Percentiles rank a stretch among this genome's conserved stretches.
Conservation (phyloP, 179 eudicot genomes). For the Camellia oleifera region DNA sequence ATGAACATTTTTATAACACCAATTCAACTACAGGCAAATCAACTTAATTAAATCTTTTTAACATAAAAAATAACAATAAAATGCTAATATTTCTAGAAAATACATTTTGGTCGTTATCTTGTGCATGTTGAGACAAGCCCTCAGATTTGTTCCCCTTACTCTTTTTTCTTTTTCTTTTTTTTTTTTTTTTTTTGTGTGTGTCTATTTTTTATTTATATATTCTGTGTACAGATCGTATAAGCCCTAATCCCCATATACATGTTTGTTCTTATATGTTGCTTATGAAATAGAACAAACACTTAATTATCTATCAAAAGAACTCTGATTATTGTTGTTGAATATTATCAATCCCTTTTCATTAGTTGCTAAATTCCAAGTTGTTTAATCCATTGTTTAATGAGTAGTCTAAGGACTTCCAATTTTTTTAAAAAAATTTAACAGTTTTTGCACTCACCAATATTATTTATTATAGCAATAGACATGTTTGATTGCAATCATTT, state of each 20-base stretch:
- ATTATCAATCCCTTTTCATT: background rate
- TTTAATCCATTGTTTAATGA: background rate
- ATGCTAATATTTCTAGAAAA: background rate
- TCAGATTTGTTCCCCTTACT: background rate
- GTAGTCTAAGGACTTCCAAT: no score
- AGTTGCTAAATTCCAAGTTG: conserved; percentile 1
- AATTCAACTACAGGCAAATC: background rate
- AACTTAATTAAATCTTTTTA: background rate
- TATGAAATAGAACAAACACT: background rate
- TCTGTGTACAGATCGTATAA: background rate
- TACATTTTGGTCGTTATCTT: conserved; percentile 2
- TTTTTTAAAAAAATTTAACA: background rate
- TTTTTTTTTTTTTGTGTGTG: no score
- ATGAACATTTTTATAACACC: background rate
- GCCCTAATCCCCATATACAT: background rate
- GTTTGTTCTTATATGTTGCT: background rate
- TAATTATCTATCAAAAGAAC: background rate
- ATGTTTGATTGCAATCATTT: conserved; percentile 16
- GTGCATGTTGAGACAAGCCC: conserved; percentile 3
- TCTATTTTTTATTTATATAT: background rate
- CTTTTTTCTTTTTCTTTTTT: no score
- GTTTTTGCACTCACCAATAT: conserved; percentile 1
- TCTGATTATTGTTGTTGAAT: background rate
- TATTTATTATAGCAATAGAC: conserved; percentile 7
- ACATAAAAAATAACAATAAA: background rate